Percentiles rank a stretch among this genome's conserved stretches.
Conservation (phyloP, 768 basidiomycete species). For the Sistotremastrum niveocremeum region DNA sequence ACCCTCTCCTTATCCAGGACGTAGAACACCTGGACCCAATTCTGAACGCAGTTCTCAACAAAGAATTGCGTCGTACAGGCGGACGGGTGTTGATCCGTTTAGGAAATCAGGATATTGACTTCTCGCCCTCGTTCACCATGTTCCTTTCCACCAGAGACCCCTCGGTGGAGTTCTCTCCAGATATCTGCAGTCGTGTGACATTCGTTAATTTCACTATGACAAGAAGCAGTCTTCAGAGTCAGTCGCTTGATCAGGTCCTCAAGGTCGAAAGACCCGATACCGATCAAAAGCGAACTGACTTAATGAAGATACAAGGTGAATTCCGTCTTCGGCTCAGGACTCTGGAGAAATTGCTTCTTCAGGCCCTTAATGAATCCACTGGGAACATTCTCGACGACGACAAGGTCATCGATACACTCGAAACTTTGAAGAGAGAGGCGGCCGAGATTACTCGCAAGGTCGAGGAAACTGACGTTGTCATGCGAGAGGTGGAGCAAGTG, state of each 20-base stretch:
- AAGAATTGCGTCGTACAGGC: constrained; percentile 88
- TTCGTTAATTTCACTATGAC: constrained; percentile 99
- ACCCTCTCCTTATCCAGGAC: constrained; percentile 93
- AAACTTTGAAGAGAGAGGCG: constrained; percentile 91
- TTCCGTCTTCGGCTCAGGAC: constrained; percentile 87
- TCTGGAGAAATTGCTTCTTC: constrained; percentile 82
- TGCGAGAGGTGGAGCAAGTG: constrained; percentile 93
- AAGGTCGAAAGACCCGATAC: constrained; percentile 96
- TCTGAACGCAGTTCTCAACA: constrained; percentile 92
- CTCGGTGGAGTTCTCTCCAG: constrained; percentile 94
- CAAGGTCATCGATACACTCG: constrained; percentile 93
- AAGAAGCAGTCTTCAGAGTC: constrained; percentile 93
- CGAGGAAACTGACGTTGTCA: constrained; percentile 89
- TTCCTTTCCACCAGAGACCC: constrained; percentile 97
- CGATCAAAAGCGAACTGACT: constrained; percentile 86
- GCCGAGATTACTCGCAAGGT: constrained; percentile 93
- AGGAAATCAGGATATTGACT: constrained; percentile 97
- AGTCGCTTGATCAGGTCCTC: constrained; percentile 92
- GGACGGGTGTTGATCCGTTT: constrained; percentile 94
- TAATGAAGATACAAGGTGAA: constrained; percentile 97
- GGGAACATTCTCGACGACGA: constrained; percentile 98
- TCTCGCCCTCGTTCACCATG: constrained; percentile 99
- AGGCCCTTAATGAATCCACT: constrained; percentile 90
- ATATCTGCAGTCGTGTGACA: constrained; percentile 94
- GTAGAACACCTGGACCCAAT: constrained; percentile 97